phyloP scores from a whole-genome alignment of 352 stramenopile genomes.

The Hyphochytrium catenoides region DNA sequence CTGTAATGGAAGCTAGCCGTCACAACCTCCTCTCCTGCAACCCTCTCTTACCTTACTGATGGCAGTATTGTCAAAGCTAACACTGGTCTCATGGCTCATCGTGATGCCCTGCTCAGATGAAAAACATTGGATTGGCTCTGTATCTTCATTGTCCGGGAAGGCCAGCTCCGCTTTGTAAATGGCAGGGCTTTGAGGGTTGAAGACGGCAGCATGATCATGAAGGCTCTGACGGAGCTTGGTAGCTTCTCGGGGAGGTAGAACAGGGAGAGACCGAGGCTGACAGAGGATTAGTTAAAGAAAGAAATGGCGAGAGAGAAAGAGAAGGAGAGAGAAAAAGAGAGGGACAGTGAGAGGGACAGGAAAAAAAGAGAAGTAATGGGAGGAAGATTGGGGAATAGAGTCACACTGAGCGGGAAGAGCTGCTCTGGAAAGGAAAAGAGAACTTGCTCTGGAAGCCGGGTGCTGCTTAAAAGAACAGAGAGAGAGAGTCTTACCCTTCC shows the following conservation, averaged over 20 bases:
- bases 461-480: no score
- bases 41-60: not conserved
- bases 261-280: slow-evolving; percentile 13
- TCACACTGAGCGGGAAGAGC: not conserved
- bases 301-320: slow-evolving; percentile 29
- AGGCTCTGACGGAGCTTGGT: slow-evolving; percentile 32
- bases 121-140: slow-evolving; percentile 47
- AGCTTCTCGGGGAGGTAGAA: slow-evolving; percentile 37
- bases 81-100: slow-evolving; percentile 29
- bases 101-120: slow-evolving; percentile 33
- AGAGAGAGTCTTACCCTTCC: not conserved
- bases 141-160: slow-evolving; percentile 45
- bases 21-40: no score
- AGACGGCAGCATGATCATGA: slow-evolving; percentile 29
- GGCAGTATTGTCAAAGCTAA: slow-evolving; percentile 8
- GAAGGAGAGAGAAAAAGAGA: slow-evolving; percentile 23
- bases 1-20: no score
- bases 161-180: slow-evolving; percentile 41
- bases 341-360: not conserved
- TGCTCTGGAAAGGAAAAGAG: slow-evolving; percentile 1
- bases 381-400: slow-evolving; percentile 12
- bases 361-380: not conserved
- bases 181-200: slow-evolving; percentile 35
- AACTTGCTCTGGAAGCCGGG: no score
- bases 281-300: slow-evolving; percentile 13